These are phyloP conservation scores for Pyropia haitanensis DNA, from an alignment of 23 red algal genomes.

Conservation along the genomic window DNA sequence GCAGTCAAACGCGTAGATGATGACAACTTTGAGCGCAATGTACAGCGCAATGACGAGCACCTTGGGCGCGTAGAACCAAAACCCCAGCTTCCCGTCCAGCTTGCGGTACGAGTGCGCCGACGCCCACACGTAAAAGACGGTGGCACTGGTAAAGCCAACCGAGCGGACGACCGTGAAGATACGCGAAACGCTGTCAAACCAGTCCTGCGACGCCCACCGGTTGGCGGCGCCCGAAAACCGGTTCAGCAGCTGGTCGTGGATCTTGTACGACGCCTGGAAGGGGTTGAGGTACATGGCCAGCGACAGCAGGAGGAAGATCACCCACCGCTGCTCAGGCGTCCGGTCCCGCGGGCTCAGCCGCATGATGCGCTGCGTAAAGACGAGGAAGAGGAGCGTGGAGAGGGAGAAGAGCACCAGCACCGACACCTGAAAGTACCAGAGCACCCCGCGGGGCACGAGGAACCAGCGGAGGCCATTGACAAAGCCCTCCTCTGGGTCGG, in stretches of 20 bases:
- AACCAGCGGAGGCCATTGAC: slow-evolving; percentile 9
- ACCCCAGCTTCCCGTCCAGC: slow-evolving; percentile 34
- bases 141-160: slow-evolving; percentile 37
- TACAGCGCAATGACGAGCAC: slow-evolving; percentile 34
- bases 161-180: slow-evolving; percentile 30
- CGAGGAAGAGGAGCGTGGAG: slow-evolving; percentile 21
- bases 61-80: slow-evolving; percentile 69
- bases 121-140: slow-evolving; percentile 71
- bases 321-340: slow-evolving; percentile 67
- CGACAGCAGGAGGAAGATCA: slow-evolving; percentile 30
- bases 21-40: slow-evolving; percentile 34
- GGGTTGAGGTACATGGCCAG: slow-evolving; percentile 58
- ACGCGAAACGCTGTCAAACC: slow-evolving; percentile 26
- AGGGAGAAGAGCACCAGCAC: slow-evolving; percentile 36
- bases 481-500: too few species aligned
- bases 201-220: slow-evolving; percentile 21
- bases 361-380: slow-evolving; percentile 43
- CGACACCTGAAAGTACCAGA: slow-evolving; percentile 45
- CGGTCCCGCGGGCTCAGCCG: slow-evolving; percentile 17
- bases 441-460: slow-evolving; percentile 13
- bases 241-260: slow-evolving; percentile 46
- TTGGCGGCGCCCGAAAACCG: slow-evolving; percentile 1
- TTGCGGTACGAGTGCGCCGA: slow-evolving; percentile 69
- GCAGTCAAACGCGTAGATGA: slow-evolving; percentile 29
- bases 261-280: slow-evolving; percentile 23